phyloP scores from a whole-genome alignment of 768 basidiomycete species.

The Xerocomus spinulosus region DNA sequence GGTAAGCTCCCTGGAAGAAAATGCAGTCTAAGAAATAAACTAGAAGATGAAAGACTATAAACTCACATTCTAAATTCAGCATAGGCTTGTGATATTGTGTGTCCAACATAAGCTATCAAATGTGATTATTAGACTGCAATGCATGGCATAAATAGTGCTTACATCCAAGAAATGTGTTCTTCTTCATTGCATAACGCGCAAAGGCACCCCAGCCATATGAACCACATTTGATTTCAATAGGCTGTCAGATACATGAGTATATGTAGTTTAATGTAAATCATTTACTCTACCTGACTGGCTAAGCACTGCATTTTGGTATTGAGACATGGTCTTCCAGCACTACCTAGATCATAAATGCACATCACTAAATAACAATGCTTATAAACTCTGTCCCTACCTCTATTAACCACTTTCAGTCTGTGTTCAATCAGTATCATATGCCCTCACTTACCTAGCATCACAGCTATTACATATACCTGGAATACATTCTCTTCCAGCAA shows the following conservation, averaged over 20 bases:
- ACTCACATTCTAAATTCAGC: conserved; percentile 9
- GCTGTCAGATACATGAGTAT: conserved; percentile 21
- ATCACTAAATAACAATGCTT: background rate
- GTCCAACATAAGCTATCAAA: conserved; percentile 40
- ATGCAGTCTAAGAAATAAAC: background rate
- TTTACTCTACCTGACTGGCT: conserved; percentile 17
- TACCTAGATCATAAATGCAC: conserved; percentile 12
- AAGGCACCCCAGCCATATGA: conserved; percentile 45
- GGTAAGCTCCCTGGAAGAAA: conserved; percentile 8
- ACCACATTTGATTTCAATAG: conserved; percentile 33
- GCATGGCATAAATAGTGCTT: background rate
- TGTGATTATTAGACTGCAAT: background rate
- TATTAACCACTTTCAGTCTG: conserved; percentile 2
- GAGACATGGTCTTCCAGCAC: conserved; percentile 15
- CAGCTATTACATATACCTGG: conserved; percentile 47
- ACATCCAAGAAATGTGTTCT: conserved; percentile 33
- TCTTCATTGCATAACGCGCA: conserved; percentile 26
- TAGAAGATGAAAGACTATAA: background rate
- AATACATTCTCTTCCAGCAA: conserved; percentile 42
- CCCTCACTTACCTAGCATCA: conserved; percentile 36
- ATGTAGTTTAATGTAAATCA: background rate
- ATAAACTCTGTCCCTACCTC: conserved; percentile 16
- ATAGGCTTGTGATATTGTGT: conserved; percentile 14
- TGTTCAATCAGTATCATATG: background rate
- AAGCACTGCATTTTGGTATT: conserved; percentile 29